phyloP scores from a whole-genome alignment of 495 filamentous ascomycete species.

The Aspergillus cavernicola region DNA sequence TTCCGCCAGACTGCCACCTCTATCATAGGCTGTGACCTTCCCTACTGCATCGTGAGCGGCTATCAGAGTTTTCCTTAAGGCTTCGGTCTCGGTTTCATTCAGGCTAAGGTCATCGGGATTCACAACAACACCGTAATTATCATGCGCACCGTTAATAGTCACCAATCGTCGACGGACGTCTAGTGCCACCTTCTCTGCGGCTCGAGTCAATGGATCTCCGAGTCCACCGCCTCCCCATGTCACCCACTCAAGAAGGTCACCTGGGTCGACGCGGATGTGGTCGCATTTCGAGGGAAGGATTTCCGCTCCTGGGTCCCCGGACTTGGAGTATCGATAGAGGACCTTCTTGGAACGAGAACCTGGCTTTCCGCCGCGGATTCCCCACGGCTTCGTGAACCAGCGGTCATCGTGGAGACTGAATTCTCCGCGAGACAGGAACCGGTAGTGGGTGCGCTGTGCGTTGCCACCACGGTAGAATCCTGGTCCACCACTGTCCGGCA shows the following conservation, averaged over 20 bases:
- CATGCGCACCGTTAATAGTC: slow-evolving; percentile 39
- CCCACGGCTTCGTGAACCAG: slow-evolving; percentile 53
- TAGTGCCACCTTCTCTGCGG: slow-evolving; percentile 40
- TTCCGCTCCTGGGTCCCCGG: slow-evolving; percentile 25
- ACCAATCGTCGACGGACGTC: slow-evolving; percentile 47
- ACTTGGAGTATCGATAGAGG: slow-evolving; percentile 36
- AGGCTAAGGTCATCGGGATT: slow-evolving; percentile 28
- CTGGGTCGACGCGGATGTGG: slow-evolving; percentile 43
- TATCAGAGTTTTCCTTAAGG: slow-evolving; percentile 29
- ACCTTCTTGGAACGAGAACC: slow-evolving; percentile 41
- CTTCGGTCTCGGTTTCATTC: slow-evolving; percentile 26
- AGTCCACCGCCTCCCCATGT: slow-evolving; percentile 51
- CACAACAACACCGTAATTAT: slow-evolving; percentile 41
- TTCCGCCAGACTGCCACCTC: slow-evolving; percentile 35
- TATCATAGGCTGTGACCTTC: slow-evolving; percentile 29
- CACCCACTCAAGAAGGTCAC: slow-evolving; percentile 49
- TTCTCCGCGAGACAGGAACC: slow-evolving; percentile 42
- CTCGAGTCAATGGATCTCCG: slow-evolving; percentile 46
- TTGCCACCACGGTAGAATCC: slow-evolving; percentile 48
- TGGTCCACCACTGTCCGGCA: slow-evolving; percentile 46
- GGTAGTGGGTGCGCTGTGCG: slow-evolving; percentile 45
- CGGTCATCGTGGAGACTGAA: slow-evolving; percentile 50
- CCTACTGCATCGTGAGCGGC: slow-evolving; percentile 13
- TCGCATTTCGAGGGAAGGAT: slow-evolving; percentile 45
- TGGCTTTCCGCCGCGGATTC: slow-evolving; percentile 43